Base-by-base conservation (phyloP, 2,329 filamentous ascomycete species). In the Blumeriella jaapii region DNA sequence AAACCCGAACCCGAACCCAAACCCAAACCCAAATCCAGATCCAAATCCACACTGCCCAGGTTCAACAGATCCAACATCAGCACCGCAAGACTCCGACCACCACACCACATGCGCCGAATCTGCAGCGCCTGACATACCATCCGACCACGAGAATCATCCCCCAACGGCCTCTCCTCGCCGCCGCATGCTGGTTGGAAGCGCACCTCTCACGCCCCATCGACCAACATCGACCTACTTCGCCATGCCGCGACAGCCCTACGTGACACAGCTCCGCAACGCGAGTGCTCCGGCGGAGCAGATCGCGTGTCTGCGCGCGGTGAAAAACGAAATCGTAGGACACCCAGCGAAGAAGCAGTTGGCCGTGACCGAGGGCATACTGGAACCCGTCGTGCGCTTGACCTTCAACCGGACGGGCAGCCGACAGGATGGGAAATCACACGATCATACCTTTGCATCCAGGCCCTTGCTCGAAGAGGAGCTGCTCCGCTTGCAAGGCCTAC, bases 321-420 rank as follows among this genome's bases (percentile, higher is more conserved):
- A 94, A 64, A 91, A 94, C 58, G 82, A 91, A 44, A 71, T 93
- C 30, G 76, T 94, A 41, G 91, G 91, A 15, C 85, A 96, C 58
- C 70, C 81, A 20, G 78, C 89, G 57, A 78, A 79, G 57, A 98
- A 98, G 60, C 80, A 89, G 59, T 61, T 74, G 38, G 87, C 79
- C 65, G 68, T 95, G 25, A 66, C 65, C 39, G 62, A 73, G 36
- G 87, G 87, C 12, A 65, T 83, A 17, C 59, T 91, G 29, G 68
- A 73, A 34, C 68, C 71, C 20, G 62, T 82, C 31, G 64, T 73
- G 17, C 62, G 65, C 22, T 57, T 73, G 33, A 58, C 80, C 24
- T 57, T 59, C 36, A 52, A 49, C 32, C 52, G 54, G 54, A 11
- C 53, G 55, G 28, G 52, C 58, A 39, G 15, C 49, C 60, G 62